Base-by-base conservation (phyloP, 345 rosid species). In the Arabidopsis suecica region DNA sequence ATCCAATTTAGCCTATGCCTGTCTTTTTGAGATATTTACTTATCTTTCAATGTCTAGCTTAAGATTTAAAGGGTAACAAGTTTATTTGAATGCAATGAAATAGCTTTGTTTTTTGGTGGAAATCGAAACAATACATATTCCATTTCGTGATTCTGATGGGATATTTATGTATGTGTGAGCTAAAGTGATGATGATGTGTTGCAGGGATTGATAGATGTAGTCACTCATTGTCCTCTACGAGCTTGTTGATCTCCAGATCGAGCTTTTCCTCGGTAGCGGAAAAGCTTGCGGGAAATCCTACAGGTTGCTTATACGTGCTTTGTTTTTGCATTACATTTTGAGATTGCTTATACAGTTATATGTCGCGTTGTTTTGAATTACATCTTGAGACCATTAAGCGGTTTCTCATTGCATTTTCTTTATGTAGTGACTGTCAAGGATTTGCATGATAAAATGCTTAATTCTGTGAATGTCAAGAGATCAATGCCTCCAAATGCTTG, bases 401-500 rank as follows among this genome's bases (percentile, higher is more conserved):
- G 36, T 75, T 60, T 56, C 50, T 69, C 58, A 64, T 69, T 69
- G 66, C 5, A 32, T 4, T 59, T 76, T 16, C 55, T 20, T 30
- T 80, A 41, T 68, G 81, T 84, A 93, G 98, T 83, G 58, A 69
- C 80, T 8, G 97, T 91, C 68, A 89, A 93, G 84, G 97, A 89
- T 80, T 50, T 87, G 36, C 74, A 86, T 66, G 91, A 81, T 20
- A 83, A 82, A 65, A 87, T 93, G 57, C 68, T 87, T 16, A 82
- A 86, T 5, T 93, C 96, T 1, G 81, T 91, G 22, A 82, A 84
- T 73, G 79, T 64, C 8, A 89, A 83, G 80, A 78, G 87, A 54
- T 81, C 97, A 4, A 88, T 87, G 96, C 74, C 96, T 11, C 97
- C 95, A 0, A 93, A 93, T 62, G 85, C 93, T 59, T 93, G 93